Evolutionary conservation across 805 yeast species (phyloP).

Genomic region (Candida ficus): DNA sequence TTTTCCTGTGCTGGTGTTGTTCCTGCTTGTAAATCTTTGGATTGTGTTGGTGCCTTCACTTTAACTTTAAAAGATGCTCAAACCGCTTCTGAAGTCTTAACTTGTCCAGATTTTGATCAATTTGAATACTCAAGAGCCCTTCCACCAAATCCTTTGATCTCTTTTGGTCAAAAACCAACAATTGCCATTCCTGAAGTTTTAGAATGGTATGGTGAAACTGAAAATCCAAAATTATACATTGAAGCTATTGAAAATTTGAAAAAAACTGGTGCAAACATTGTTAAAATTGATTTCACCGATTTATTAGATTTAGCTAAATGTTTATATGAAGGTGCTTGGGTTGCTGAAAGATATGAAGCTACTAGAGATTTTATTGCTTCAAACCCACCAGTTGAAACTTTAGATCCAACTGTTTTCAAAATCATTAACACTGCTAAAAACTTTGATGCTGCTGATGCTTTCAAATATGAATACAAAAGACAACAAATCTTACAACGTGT

Average conservation of each 20-base stretch:
- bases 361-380: conserved; percentile 64
- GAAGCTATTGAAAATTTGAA: conserved; percentile 53
- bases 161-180: conserved; percentile 54
- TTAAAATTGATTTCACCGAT: conserved; percentile 66
- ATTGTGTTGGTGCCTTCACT: conserved; percentile 85
- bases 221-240: conserved; percentile 66
- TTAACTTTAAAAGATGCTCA: conserved; percentile 81
- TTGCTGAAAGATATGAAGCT: conserved; percentile 89
- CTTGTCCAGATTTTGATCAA: conserved; percentile 56
- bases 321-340: conserved; percentile 98
- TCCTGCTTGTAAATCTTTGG: conserved; percentile 94
- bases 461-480: conserved; percentile 82
- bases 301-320: conserved; percentile 78
- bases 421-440: conserved; percentile 77
- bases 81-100: conserved; percentile 61
- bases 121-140: conserved; percentile 79
- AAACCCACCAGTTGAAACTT: conserved; percentile 60
- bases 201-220: conserved; percentile 76
- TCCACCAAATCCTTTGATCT: conserved; percentile 59
- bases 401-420: conserved; percentile 78
- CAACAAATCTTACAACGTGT: conserved; percentile 71
- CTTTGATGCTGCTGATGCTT: conserved; percentile 77
- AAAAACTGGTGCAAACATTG: conserved; percentile 52
- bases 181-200: conserved; percentile 74
- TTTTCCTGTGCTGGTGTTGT: conserved; percentile 90